A percentile compares a stretch with the other conserved stretches of the same genome.
Evolutionary conservation across 768 basidiomycete species (phyloP).

Genomic region (Kwoniella sp.): DNA sequence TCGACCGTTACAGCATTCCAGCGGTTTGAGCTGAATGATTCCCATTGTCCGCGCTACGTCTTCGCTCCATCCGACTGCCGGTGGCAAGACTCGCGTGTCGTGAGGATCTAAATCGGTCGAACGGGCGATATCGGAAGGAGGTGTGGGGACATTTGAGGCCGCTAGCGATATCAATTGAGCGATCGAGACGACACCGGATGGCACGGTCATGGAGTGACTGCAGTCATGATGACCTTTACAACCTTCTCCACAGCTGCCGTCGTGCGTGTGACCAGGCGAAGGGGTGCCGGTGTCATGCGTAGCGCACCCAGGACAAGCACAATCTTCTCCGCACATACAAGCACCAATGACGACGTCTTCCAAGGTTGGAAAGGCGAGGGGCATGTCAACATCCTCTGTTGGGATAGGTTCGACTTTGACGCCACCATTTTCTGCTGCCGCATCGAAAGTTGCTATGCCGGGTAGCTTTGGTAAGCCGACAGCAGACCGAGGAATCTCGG

Average conservation of each 20-base stretch:
- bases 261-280: conserved; percentile 9
- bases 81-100: conserved; percentile 49
- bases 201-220: conserved; percentile 40
- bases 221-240: conserved; percentile 49
- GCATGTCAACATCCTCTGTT: conserved; percentile 42
- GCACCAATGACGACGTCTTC: conserved; percentile 49
- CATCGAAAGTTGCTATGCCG: conserved; percentile 45
- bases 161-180: conserved; percentile 46
- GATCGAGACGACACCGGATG: conserved; percentile 48
- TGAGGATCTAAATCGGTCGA: conserved; percentile 33
- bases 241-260: conserved; percentile 34
- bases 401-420: conserved; percentile 41
- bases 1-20: conserved; percentile 55
- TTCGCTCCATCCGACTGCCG: conserved; percentile 34
- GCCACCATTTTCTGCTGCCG: conserved; percentile 33
- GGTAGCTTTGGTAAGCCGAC: conserved; percentile 46
- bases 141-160: conserved; percentile 46
- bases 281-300: conserved; percentile 40
- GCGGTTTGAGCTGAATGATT: conserved; percentile 49
- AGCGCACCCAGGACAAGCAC: conserved; percentile 54
- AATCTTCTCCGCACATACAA: conserved; percentile 56
- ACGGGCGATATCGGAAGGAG: conserved; percentile 8
- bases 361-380: conserved; percentile 40
- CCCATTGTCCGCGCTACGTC: conserved; percentile 45
- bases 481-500: conserved; percentile 39